Evolutionary conservation across 1,139 yeast genomes (phyloP).

Genomic region (Hansenula sp.): DNA sequence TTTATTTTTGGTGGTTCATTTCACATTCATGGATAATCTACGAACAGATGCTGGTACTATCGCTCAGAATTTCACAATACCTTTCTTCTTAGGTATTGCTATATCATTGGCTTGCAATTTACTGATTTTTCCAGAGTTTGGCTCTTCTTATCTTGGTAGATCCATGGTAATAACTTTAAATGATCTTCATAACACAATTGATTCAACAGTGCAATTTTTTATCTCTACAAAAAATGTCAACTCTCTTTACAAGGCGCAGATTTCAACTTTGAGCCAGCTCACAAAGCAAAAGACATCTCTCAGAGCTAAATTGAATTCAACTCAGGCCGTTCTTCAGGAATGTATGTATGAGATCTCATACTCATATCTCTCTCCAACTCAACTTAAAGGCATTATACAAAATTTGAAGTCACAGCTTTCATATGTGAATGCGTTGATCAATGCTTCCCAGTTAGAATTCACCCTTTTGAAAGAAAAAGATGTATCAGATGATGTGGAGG

Average conservation of each 20-base stretch:
- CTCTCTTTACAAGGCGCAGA: slow-evolving; percentile 17
- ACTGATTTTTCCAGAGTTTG: slow-evolving; percentile 44
- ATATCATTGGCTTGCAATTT: slow-evolving; percentile 38
- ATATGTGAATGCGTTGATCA: slow-evolving; percentile 37
- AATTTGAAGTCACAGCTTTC: slow-evolving; percentile 28
- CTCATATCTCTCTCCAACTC: slow-evolving; percentile 40
- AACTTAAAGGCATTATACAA: slow-evolving; percentile 32
- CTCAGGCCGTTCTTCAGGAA: slow-evolving; percentile 38
- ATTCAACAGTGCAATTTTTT: slow-evolving; percentile 35
- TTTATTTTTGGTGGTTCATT: slow-evolving; percentile 42
- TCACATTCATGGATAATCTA: slow-evolving; percentile 35
- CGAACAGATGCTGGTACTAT: slow-evolving; percentile 26
- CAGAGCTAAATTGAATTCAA: slow-evolving; percentile 29
- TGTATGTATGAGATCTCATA: slow-evolving; percentile 44
- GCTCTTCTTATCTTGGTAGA: slow-evolving; percentile 42
- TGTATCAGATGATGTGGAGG: slow-evolving; percentile 19
- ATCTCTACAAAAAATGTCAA: slow-evolving; percentile 22
- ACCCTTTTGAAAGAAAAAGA: slow-evolving; percentile 24
- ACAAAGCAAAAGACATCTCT: slow-evolving; percentile 27
- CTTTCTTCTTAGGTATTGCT: slow-evolving; percentile 40
- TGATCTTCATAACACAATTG: slow-evolving; percentile 35
- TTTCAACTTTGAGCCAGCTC: slow-evolving; percentile 24
- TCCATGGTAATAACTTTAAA: slow-evolving; percentile 35
- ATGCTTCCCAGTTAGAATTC: slow-evolving; percentile 44
- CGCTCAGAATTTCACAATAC: slow-evolving; percentile 34